Conservation (phyloP, 352 stramenopile genomes). For the Globisporangium camurandrum region DNA sequence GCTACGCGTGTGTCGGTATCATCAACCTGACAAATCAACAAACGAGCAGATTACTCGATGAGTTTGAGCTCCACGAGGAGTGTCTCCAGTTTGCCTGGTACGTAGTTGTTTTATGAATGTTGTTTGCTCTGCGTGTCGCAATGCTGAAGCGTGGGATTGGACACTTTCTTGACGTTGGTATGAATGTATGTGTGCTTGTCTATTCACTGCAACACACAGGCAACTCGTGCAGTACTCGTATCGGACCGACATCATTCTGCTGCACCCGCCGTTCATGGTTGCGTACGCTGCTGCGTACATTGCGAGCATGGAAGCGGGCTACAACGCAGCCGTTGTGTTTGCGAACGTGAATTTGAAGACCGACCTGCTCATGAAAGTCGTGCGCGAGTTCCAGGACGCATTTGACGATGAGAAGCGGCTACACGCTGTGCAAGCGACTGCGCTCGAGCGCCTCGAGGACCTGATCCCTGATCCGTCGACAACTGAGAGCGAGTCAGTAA, state of each 20-base stretch:
- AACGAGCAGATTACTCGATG: conserved; percentile 79
- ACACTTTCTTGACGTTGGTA: no score
- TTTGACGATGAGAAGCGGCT: conserved; percentile 75
- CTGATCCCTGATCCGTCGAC: conserved; percentile 58
- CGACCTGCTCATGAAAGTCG: conserved; percentile 72
- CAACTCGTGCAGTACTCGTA: conserved; percentile 86
- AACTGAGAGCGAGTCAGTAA: conserved; percentile 18
- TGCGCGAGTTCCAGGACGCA: conserved; percentile 63
- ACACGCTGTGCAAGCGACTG: conserved; percentile 43
- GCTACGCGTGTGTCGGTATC: no score
- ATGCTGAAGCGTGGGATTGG: no score
- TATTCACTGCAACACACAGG: no score
- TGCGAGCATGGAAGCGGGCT: conserved; percentile 64
- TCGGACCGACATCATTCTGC: conserved; percentile 78
- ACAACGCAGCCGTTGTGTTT: conserved; percentile 74
- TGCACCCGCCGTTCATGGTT: conserved; percentile 85
- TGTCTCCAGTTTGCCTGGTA: conserved; percentile 82
- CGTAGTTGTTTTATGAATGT: not conserved
- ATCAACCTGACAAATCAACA: no score
- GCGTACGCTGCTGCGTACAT: conserved; percentile 79
- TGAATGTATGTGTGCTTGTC: no score
- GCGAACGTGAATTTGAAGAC: conserved; percentile 76
- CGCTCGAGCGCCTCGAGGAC: conserved; percentile 75
- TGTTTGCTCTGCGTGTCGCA: no score
- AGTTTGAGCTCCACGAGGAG: conserved; percentile 83